Evolutionary conservation across 1,139 yeast species (phyloP), one percentile per base, ranked within the genome.

Genomic region (Suhomyces guaymorum): DNA sequence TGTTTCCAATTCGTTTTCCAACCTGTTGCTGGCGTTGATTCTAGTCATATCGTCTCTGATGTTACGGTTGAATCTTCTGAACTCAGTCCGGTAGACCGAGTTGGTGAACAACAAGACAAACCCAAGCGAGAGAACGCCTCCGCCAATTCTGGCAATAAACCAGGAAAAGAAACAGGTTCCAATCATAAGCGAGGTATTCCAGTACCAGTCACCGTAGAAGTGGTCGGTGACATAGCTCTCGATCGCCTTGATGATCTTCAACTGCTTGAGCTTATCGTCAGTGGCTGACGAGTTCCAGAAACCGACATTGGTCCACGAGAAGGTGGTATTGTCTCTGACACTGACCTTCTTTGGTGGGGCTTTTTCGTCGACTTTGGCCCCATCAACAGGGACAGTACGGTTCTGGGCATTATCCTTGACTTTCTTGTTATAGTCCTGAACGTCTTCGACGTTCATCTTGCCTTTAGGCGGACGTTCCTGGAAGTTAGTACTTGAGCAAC

Each of bases 91-190:
- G 56, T 84, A 84, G 12, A 81, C 82, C 1, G 90, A 78, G 26
- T 78, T 72, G 18, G 86, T 71, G 40, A 75, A 73, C 27, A 82
- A 58, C 38, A 81, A 66, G 2, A 84, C 81, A 43, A 82, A 61
- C 4, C 74, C 64, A 17, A 83, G 57, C 2, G 82, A 70, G 24
- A 80, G 72, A 39, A 78, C 57, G 26, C 77, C 58, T 1, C 88
- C 87, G 2, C 83, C 78, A 24, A 69, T 41, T 46, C 74, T 63
- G 8, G 83, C 82, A 26, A 74, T 55, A 4, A 71, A 46, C 88
- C 90, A 85, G 1, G 87, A 66, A 52, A 80, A 80, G 59, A 81
- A 73, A 58, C 90, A 83, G 7, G 88, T 80, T 7, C 89, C 88
- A 27, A 82, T 54, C 47, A 82, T 69, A 22, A 81, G 52, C 1